Percentiles rank a stretch among this genome's conserved stretches.
Conservation (phyloP, 148 eudicot genomes). For the Camellia japonica region DNA sequence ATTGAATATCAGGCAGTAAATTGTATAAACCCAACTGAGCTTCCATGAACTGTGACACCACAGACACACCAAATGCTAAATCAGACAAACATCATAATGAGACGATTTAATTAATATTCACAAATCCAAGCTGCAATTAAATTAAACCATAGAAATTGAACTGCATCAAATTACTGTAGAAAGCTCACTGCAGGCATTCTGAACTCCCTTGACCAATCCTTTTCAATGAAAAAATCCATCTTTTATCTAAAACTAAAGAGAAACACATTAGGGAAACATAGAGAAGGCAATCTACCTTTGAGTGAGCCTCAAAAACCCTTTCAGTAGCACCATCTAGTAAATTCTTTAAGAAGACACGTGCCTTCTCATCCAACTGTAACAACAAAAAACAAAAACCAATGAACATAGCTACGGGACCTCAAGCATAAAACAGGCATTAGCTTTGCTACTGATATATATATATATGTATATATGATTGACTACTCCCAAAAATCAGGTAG, state of each 20-base stretch:
- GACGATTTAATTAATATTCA: background rate
- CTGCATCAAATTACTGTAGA: background rate
- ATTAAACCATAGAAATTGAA: background rate
- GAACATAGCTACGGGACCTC: background rate
- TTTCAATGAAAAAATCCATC: background rate
- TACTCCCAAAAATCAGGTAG: background rate
- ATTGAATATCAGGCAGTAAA: slow-evolving; percentile 7
- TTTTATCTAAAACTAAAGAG: background rate
- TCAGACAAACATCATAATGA: background rate
- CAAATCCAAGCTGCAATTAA: background rate
- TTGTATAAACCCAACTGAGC: slow-evolving; percentile 10
- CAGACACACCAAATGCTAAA: background rate
- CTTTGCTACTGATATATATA: background rate
- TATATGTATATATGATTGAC: no score
- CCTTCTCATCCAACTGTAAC: slow-evolving; percentile 35
- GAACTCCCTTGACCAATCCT: background rate
- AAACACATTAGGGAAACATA: background rate
- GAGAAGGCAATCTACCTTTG: slow-evolving; percentile 25
- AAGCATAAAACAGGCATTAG: background rate
- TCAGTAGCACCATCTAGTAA: slow-evolving; percentile 34
- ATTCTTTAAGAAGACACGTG: slow-evolving; percentile 26
- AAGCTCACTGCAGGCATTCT: background rate
- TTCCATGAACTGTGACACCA: slow-evolving; percentile 10
- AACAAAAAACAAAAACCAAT: background rate
- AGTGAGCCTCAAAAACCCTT: slow-evolving; percentile 28